These are phyloP conservation scores for Pleurotus tuoliensis DNA, from an alignment of 768 basidiomycete species.

Conservation along the genomic window DNA sequence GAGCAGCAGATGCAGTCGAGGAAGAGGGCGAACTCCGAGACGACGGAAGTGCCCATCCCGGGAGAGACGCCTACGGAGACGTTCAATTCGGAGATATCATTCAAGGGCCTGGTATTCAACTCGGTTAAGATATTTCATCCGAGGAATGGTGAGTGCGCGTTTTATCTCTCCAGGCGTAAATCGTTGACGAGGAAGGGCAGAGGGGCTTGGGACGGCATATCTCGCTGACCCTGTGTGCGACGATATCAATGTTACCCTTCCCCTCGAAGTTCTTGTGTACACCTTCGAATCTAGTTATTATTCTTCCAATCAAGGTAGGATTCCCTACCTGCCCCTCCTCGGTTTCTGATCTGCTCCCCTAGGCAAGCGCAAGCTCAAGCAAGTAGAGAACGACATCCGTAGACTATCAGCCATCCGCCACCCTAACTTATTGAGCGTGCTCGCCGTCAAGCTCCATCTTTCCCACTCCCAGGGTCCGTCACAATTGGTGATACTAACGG, in stretches of 20 bases:
- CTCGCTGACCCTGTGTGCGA: slow-evolving; percentile 76
- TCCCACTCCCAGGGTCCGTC: slow-evolving; percentile 47
- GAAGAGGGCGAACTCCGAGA: slow-evolving; percentile 64
- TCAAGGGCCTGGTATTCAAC: slow-evolving; percentile 56
- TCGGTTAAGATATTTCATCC: slow-evolving; percentile 73
- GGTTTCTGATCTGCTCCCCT: neutral
- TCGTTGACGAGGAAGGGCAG: slow-evolving; percentile 25
- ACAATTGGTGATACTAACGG: slow-evolving; percentile 64
- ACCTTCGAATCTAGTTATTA: slow-evolving; percentile 71
- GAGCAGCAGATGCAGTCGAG: slow-evolving; percentile 53
- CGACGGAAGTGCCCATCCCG: slow-evolving; percentile 56
- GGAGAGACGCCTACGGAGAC: slow-evolving; percentile 56
- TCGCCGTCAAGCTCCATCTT: slow-evolving; percentile 61
- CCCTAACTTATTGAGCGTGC: slow-evolving; percentile 59
- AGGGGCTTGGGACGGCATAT: slow-evolving; percentile 62
- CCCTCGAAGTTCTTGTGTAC: slow-evolving; percentile 66
- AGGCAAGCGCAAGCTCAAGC: slow-evolving; percentile 68
- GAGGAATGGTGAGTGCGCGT: slow-evolving; percentile 43
- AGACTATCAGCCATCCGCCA: slow-evolving; percentile 57
- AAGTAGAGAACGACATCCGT: slow-evolving; percentile 63
- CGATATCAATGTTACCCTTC: slow-evolving; percentile 47
- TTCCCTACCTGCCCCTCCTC: neutral
- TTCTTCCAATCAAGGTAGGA: slow-evolving; percentile 52
- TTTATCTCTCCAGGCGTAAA: no score
- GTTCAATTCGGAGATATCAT: slow-evolving; percentile 53